Evolutionary conservation across 2,329 filamentous ascomycete genomes (phyloP).

Genomic region (Knufia petricola): DNA sequence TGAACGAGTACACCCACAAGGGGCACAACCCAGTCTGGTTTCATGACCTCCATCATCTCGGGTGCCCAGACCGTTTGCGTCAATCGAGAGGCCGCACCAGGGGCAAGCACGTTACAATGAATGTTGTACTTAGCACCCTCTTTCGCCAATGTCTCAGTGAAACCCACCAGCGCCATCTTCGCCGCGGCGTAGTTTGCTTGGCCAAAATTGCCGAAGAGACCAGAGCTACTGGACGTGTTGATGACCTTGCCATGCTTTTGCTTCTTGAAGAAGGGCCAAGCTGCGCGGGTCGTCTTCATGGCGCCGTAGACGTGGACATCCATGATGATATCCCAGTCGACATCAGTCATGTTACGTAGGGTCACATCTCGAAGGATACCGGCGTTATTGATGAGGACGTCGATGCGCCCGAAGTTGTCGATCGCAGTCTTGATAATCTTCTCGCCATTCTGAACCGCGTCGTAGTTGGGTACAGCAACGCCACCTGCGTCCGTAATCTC

Average conservation of each 20-base stretch:
- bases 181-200: conserved; percentile 95
- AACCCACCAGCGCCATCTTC: conserved; percentile 88
- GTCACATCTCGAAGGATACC: conserved; percentile 67
- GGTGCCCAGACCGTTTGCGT: conserved; percentile 90
- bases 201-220: conserved; percentile 89
- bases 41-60: conserved; percentile 72
- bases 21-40: conserved; percentile 90
- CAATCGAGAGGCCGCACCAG: conserved; percentile 90
- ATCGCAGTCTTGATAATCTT: conserved; percentile 47
- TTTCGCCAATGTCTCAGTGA: conserved; percentile 94
- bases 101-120: conserved; percentile 83
- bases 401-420: conserved; percentile 15
- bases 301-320: conserved; percentile 84
- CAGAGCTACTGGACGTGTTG: conserved; percentile 88
- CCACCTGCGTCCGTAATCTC: conserved; percentile 67
- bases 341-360: conserved; percentile 96
- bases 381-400: conserved; percentile 24
- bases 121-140: conserved; percentile 98
- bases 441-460: conserved; percentile 71
- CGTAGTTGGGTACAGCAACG: conserved; percentile 95
- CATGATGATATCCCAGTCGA: conserved; percentile 92
- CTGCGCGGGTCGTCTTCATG: conserved; percentile 88
- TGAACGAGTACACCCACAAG: conserved; percentile 82
- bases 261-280: conserved; percentile 95
- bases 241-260: conserved; percentile 96